Evolutionary conservation across 352 stramenopile genomes (phyloP).

Genomic region (Globisporangium lucens): DNA sequence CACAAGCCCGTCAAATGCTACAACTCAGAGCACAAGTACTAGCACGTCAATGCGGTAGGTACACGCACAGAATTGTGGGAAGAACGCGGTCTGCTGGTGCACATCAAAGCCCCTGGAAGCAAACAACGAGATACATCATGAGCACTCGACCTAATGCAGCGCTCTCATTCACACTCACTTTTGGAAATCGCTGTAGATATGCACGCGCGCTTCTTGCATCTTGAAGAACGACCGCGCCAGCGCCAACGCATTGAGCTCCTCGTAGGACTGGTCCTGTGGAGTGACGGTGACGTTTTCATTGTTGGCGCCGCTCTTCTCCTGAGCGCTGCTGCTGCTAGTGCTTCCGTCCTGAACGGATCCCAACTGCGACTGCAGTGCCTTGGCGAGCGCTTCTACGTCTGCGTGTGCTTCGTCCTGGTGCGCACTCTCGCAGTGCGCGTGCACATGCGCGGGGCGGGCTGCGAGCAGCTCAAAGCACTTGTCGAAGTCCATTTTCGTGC

Average conservation of each 20-base stretch:
- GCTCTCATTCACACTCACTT: slow-evolving; percentile 22
- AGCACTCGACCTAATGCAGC: not conserved
- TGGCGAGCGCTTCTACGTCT: slow-evolving; percentile 18
- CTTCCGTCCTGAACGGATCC: not conserved
- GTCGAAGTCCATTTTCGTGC: slow-evolving; percentile 59
- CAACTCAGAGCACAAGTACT: not conserved
- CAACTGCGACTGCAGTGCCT: slow-evolving; percentile 15
- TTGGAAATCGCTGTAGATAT: slow-evolving; percentile 68
- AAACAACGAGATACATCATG: not conserved
- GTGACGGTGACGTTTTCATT: slow-evolving; percentile 6
- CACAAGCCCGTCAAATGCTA: not conserved
- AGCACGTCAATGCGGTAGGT: not conserved
- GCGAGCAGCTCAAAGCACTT: slow-evolving; percentile 63
- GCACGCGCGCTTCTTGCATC: slow-evolving; percentile 62
- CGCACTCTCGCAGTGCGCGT: slow-evolving; percentile 55
- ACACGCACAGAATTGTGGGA: slow-evolving; percentile 60
- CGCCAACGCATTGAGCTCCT: slow-evolving; percentile 10
- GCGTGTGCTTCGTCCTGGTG: slow-evolving; percentile 11
- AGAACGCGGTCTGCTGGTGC: slow-evolving; percentile 62
- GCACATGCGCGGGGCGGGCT: slow-evolving; percentile 48
- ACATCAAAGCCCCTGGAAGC: slow-evolving; percentile 51
- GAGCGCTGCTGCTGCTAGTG: not conserved
- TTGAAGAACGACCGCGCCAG: slow-evolving; percentile 45
- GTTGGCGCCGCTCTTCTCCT: not conserved
- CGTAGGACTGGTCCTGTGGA: slow-evolving; percentile 5